These are phyloP conservation scores for Groenewaldozyma salmanticensis DNA, from an alignment of 805 yeast genomes.

Conservation along the genomic window DNA sequence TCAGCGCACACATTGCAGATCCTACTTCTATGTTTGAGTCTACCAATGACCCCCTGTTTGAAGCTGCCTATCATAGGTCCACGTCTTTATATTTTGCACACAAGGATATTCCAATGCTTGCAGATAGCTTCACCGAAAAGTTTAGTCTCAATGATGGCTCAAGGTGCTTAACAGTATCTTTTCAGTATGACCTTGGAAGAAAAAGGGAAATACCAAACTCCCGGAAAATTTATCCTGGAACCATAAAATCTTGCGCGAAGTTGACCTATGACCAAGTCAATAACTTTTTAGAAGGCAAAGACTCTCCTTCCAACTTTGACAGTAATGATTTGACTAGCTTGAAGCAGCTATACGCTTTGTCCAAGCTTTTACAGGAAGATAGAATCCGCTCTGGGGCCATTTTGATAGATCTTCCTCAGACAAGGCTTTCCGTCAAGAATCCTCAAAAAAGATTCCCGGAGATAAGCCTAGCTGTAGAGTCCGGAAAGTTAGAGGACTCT, in stretches of 20 bases:
- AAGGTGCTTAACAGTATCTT: slow-evolving; percentile 40
- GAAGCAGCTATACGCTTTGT: slow-evolving; percentile 26
- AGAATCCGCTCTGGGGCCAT: slow-evolving; percentile 36
- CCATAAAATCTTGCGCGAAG: slow-evolving; percentile 37
- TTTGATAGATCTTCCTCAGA: slow-evolving; percentile 20
- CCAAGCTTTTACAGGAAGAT: slow-evolving; percentile 20
- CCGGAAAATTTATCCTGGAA: slow-evolving; percentile 32
- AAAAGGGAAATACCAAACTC: slow-evolving; percentile 15
- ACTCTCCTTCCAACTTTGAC: too few species aligned
- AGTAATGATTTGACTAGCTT: too few species aligned
- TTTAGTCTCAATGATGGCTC: slow-evolving; percentile 37
- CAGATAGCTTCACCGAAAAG: slow-evolving; percentile 39
- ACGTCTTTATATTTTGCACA: slow-evolving; percentile 70
- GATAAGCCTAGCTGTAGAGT: slow-evolving; percentile 11
- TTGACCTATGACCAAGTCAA: slow-evolving; percentile 61
- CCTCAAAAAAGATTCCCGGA: slow-evolving; percentile 1
- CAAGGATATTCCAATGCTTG: slow-evolving; percentile 59
- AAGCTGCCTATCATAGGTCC: slow-evolving; percentile 51
- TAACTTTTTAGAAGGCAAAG: slow-evolving; percentile 31
- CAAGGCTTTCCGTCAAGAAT: slow-evolving; percentile 9
- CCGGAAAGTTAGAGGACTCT: slow-evolving; percentile 36
- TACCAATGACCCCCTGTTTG: slow-evolving; percentile 27
- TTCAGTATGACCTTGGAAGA: slow-evolving; percentile 24
- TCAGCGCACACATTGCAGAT: slow-evolving; percentile 78
- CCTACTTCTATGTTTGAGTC: slow-evolving; percentile 57